Conservation (phyloP, 805 yeast species). For the Yarrowia sp. region DNA sequence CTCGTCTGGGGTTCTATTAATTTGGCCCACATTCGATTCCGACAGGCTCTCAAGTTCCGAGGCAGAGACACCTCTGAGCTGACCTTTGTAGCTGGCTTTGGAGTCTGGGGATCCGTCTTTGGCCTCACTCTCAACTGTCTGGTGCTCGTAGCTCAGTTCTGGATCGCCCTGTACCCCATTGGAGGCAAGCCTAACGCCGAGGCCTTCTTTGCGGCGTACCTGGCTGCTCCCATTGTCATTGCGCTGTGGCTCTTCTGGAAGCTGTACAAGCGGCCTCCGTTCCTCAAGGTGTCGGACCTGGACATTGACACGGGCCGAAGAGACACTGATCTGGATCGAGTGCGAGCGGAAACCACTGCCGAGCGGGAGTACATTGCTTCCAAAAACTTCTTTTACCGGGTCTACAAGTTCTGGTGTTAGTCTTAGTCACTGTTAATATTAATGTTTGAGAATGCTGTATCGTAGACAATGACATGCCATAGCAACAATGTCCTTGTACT, state of each 20-base stretch:
- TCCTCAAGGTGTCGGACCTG: conserved; percentile 49
- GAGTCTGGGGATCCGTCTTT: conserved; percentile 59
- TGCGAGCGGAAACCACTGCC: conserved; percentile 53
- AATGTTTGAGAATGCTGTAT: too few species aligned
- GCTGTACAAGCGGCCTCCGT: conserved; percentile 47
- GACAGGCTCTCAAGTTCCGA: conserved; percentile 59
- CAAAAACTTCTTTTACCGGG: conserved; percentile 50
- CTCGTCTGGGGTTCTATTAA: conserved; percentile 65
- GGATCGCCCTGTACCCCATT: conserved; percentile 70
- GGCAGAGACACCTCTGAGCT: conserved; percentile 63
- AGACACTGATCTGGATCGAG: conserved; percentile 51
- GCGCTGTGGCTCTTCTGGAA: conserved; percentile 59
- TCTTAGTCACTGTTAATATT: not conserved
- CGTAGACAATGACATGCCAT: too few species aligned
- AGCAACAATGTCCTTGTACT: too few species aligned
- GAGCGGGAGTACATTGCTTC: conserved; percentile 45
- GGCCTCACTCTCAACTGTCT: conserved; percentile 56
- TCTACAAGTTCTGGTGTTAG: conserved; percentile 49
- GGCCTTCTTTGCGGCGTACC: conserved; percentile 61
- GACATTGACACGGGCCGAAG: conserved; percentile 65
- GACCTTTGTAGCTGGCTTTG: conserved; percentile 59
- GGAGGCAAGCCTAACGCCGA: conserved; percentile 44
- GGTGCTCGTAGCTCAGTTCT: conserved; percentile 67
- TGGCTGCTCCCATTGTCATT: conserved; percentile 62
- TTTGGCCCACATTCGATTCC: conserved; percentile 58